A percentile compares a stretch with the other conserved stretches of the same genome.
phyloP scores from a whole-genome alignment of 345 rosid genomes.

The Aquilaria malaccensis region DNA sequence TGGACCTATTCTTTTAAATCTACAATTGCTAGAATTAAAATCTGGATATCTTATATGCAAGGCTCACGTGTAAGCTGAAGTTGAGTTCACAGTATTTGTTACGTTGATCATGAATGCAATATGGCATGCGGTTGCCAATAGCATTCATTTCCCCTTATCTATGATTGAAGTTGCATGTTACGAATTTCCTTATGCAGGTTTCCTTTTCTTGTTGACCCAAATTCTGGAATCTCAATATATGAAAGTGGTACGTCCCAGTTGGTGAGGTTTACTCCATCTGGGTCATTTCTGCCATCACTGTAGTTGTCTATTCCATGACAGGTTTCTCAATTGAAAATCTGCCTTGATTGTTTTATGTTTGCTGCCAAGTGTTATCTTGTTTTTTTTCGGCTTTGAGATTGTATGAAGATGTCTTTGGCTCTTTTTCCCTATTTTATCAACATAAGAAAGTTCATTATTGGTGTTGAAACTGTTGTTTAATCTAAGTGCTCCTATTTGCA shows the following conservation, averaged over 20 bases:
- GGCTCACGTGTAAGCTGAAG: constrained; percentile 1
- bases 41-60: background rate
- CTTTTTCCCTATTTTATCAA: no score
- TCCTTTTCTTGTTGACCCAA: constrained; percentile 73
- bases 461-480: no score
- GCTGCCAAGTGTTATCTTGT: no score
- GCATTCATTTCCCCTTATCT: background rate
- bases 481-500: no score
- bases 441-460: no score
- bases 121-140: background rate
- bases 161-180: background rate
- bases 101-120: background rate
- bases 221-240: constrained; percentile 55
- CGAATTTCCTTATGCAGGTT: constrained; percentile 40
- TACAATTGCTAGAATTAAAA: background rate
- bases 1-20: background rate
- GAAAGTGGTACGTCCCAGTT: constrained; percentile 58
- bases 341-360: no score
- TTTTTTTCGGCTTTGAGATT: no score
- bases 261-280: constrained; percentile 2
- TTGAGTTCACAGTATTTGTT: background rate
- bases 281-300: background rate
- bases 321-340: no score
- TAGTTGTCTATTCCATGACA: no score
- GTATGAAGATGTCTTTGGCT: no score